Evolutionary conservation across 2,329 filamentous ascomycete genomes (phyloP).

Genomic region (Celoporthe dispersa): DNA sequence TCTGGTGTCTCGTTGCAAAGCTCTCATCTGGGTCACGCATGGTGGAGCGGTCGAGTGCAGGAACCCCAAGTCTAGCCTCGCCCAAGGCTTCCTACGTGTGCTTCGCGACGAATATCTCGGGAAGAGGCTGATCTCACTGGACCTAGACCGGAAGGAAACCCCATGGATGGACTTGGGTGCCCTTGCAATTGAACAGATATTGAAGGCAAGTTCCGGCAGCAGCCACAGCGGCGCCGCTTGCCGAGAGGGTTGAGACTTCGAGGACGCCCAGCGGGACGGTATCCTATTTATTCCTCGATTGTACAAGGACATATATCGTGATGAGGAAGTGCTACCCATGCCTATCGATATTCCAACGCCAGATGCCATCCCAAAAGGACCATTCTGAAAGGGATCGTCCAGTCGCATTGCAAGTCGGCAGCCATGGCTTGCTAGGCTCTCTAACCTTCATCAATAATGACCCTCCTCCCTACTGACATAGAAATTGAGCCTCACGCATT

Average conservation of each 20-base stretch:
- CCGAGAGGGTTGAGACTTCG: too few relatives aligned
- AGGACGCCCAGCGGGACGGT: conserved; percentile 38
- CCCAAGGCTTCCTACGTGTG: conserved; percentile 34
- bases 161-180: conserved; percentile 14
- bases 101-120: conserved; percentile 32
- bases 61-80: conserved; percentile 32
- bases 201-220: neutral
- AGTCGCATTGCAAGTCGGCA: neutral
- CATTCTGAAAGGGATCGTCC: neutral
- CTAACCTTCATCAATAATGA: neutral
- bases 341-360: too few relatives aligned
- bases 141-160: conserved; percentile 29
- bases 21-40: conserved; percentile 33
- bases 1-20: conserved; percentile 31
- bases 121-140: conserved; percentile 32
- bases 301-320: conserved; percentile 31
- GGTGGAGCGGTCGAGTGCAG: conserved; percentile 20
- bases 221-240: conserved; percentile 31
- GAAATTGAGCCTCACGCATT: conserved; percentile 31
- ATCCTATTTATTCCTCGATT: conserved; percentile 35
- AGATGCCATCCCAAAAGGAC: too few relatives aligned
- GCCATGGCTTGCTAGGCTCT: neutral
- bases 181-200: neutral
- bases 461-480: conserved; percentile 15
- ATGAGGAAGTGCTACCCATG: neutral